phyloP scores from a whole-genome alignment of 2,329 filamentous ascomycete genomes.

The Hypoxylon sp. region DNA sequence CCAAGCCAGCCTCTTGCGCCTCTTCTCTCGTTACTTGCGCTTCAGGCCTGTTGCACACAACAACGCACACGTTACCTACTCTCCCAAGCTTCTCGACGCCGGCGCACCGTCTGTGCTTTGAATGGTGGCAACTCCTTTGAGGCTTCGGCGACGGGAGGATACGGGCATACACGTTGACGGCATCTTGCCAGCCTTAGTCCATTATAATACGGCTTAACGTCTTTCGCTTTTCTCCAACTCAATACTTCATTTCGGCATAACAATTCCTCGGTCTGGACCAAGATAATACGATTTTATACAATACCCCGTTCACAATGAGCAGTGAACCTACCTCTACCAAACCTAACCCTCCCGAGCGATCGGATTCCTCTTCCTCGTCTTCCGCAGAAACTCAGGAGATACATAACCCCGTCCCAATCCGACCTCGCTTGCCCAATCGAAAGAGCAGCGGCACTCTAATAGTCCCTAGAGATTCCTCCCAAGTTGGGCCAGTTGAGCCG shows the following conservation, averaged over 20 bases:
- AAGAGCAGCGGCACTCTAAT: conserved; percentile 88
- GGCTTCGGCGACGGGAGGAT: conserved; percentile 46
- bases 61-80: conserved; percentile 13
- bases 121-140: conserved; percentile 44
- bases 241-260: conserved; percentile 35
- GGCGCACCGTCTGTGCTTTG: conserved; percentile 25
- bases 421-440: conserved; percentile 78
- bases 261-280: conserved; percentile 37
- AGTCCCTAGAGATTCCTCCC: conserved; percentile 81
- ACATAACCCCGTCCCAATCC: conserved; percentile 67
- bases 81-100: conserved; percentile 27
- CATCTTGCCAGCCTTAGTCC: conserved; percentile 33
- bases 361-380: conserved; percentile 53
- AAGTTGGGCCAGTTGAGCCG: conserved; percentile 79
- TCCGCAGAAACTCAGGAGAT: conserved; percentile 56
- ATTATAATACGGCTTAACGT: conserved; percentile 36
- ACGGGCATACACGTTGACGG: conserved; percentile 39
- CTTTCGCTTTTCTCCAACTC: conserved; percentile 32
- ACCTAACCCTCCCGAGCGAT: conserved; percentile 50
- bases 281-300: conserved; percentile 28
- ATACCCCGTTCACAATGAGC: conserved; percentile 46
- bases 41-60: conserved; percentile 32
- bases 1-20: conserved; percentile 40
- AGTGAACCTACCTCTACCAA: conserved; percentile 44
- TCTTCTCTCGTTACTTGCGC: conserved; percentile 41